A percentile compares a stretch with the other conserved stretches of the same genome.
These are phyloP conservation scores for Nemania sp. DNA, from an alignment of 2,329 filamentous ascomycete genomes.

Conservation along the genomic window DNA sequence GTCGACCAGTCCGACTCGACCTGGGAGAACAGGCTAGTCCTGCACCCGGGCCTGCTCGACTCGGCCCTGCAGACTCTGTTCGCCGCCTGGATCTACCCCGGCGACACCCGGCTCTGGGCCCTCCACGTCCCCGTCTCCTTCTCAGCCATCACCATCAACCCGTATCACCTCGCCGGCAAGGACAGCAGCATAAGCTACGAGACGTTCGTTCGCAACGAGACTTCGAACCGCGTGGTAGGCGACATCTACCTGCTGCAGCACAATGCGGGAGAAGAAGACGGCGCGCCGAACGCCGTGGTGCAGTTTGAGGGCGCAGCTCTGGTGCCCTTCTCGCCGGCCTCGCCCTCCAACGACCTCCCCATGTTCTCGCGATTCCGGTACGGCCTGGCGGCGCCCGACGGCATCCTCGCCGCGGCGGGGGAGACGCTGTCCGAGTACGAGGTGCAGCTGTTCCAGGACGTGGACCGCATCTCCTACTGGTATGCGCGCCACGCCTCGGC, in stretches of 20 bases:
- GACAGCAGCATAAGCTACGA: neutral
- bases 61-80: conserved; percentile 26
- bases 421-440: neutral
- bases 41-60: conserved; percentile 27
- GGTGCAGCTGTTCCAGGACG: neutral
- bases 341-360: neutral
- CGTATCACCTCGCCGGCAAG: conserved; percentile 1
- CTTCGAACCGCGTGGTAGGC: neutral
- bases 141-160: conserved; percentile 18
- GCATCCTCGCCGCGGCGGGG: neutral
- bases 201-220: neutral
- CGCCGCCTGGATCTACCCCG: conserved; percentile 20
- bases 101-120: conserved; percentile 23
- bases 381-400: neutral
- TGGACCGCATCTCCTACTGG: conserved; percentile 13
- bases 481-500: conserved; percentile 3
- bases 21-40: neutral
- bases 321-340: conserved; percentile 7
- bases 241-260: conserved; percentile 3
- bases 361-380: conserved; percentile 7
- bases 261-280: neutral
- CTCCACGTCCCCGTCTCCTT: conserved; percentile 24
- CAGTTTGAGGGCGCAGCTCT: conserved; percentile 6
- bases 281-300: neutral
- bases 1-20: conserved; percentile 9